Base-by-base conservation (phyloP, 768 basidiomycete genomes). In the Leccinum boreale region DNA sequence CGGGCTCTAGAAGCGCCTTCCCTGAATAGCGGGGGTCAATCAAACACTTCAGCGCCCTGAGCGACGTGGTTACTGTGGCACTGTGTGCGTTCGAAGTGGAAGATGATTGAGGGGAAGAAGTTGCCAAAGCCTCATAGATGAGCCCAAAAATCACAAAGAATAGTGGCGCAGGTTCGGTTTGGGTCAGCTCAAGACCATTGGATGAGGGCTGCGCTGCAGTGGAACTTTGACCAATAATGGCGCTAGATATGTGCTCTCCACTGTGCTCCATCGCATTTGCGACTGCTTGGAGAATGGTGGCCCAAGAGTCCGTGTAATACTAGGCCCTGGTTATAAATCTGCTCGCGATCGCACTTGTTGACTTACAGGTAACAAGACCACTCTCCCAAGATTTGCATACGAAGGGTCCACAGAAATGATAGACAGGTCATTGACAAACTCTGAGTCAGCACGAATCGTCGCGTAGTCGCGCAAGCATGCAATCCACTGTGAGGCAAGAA, bases 101-200 rank as follows among this genome's bases (percentile, higher is more conserved):
- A 5, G 81, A 79, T 0, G 84, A 77, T 55, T 91, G 84, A 0
- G 85, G 74, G 2, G 87, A 83, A 3, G 89, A 81, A 0, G 82
- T 78, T 0, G 84, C 83, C 7, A 98, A 75, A 0, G 91, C 86
- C 69, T 98, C 96, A 63, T 90, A 99, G 1, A 96, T 86, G n/a
- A 98, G 82, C 11, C 96, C 95, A 68, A 96, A 98, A 5, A 97
- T 69, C 11, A 92, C 81, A 74, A 87, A 94, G 75, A 98, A 99
- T 73, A 92, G 85, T 11, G 85, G 79, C 0, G 87, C 80, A 2
- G 93, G 90, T 57, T 92, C 90, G 8, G 74, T 66, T 5, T 80
- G 73, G 15, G 72, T 67, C 4, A 58, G 57, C 12, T 52, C 58
- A 23, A 54, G 31, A 7, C 66, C 65, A 5, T 67, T 70, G 1